phyloP scores from a whole-genome alignment of 768 basidiomycete species.

The Nevesoporus exiguus region DNA sequence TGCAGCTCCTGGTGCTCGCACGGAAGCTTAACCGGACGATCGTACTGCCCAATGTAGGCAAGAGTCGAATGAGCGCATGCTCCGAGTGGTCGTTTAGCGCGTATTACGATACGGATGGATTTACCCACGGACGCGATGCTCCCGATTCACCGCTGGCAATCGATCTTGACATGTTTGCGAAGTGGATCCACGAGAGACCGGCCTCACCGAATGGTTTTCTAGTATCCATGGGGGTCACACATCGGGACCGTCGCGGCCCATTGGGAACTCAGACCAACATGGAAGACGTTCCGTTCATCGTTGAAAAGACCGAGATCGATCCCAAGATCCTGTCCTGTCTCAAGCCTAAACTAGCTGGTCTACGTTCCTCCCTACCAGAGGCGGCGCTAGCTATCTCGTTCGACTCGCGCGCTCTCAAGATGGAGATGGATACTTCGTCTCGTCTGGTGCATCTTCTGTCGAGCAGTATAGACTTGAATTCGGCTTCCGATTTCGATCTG shows the following conservation, averaged over 20 bases:
- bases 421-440: slow-evolving; percentile 8
- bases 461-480: background rate
- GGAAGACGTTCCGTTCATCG: background rate
- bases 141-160: slow-evolving; percentile 22
- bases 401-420: background rate
- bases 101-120: slow-evolving; percentile 44
- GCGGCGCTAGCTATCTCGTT: slow-evolving; percentile 12
- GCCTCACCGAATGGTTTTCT: slow-evolving; percentile 33
- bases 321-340: slow-evolving; percentile 21
- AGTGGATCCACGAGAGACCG: slow-evolving; percentile 35
- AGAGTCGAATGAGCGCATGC: slow-evolving; percentile 37
- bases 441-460: slow-evolving; percentile 19
- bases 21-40: background rate
- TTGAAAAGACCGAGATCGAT: background rate
- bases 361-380: slow-evolving; percentile 7
- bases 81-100: slow-evolving; percentile 44
- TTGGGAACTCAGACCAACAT: background rate
- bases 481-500: slow-evolving; percentile 2
- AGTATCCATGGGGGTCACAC: slow-evolving; percentile 32
- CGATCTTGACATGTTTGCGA: slow-evolving; percentile 37
- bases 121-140: background rate
- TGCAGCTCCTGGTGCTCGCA: slow-evolving; percentile 47
- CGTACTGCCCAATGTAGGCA: background rate
- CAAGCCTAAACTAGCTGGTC: slow-evolving; percentile 13
- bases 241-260: slow-evolving; percentile 6